A percentile compares a stretch with the other conserved stretches of the same genome.
Evolutionary conservation across 2,329 filamentous ascomycete species (phyloP).

Genomic region (Trichoderma endophyticum): DNA sequence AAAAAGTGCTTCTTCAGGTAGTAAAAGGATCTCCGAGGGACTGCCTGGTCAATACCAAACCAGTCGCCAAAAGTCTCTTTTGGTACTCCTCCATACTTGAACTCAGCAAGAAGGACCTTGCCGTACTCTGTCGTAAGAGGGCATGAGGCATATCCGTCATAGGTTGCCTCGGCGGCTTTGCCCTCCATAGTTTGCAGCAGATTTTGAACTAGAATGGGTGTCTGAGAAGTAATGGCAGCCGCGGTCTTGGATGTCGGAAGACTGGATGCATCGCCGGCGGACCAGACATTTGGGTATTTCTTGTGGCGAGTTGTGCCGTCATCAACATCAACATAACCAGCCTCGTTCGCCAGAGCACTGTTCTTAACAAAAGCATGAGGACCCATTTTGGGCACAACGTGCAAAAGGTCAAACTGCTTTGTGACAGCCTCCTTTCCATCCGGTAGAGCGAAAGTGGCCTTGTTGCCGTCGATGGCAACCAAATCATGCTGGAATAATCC

Average conservation of each 20-base stretch:
- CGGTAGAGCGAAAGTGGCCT: constrained; percentile 47
- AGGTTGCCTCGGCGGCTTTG: constrained; percentile 41
- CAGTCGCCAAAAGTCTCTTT: constrained; percentile 58
- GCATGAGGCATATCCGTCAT: constrained; percentile 57
- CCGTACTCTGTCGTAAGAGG: constrained; percentile 55
- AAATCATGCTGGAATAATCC: constrained; percentile 58
- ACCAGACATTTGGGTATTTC: constrained; percentile 57
- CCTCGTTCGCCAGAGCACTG: constrained; percentile 52
- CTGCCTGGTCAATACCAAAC: constrained; percentile 56
- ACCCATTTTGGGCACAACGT: constrained; percentile 58
- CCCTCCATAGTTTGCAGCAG: constrained; percentile 45
- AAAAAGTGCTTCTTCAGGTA: constrained; percentile 66
- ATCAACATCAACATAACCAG: constrained; percentile 58
- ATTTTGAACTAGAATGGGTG: constrained; percentile 50
- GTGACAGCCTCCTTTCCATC: constrained; percentile 44
- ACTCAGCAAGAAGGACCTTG: constrained; percentile 62
- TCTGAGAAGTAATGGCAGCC: constrained; percentile 50
- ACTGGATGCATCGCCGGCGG: constrained; percentile 56
- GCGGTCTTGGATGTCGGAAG: constrained; percentile 57
- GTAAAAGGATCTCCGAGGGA: constrained; percentile 56
- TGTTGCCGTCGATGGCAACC: constrained; percentile 50
- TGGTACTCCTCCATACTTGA: constrained; percentile 61
- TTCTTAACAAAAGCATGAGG: constrained; percentile 53
- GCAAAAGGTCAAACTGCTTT: constrained; percentile 52
- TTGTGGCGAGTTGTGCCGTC: constrained; percentile 50